Evolutionary conservation across 495 filamentous ascomycete genomes (phyloP).

Genomic region (Tuber brumale): DNA sequence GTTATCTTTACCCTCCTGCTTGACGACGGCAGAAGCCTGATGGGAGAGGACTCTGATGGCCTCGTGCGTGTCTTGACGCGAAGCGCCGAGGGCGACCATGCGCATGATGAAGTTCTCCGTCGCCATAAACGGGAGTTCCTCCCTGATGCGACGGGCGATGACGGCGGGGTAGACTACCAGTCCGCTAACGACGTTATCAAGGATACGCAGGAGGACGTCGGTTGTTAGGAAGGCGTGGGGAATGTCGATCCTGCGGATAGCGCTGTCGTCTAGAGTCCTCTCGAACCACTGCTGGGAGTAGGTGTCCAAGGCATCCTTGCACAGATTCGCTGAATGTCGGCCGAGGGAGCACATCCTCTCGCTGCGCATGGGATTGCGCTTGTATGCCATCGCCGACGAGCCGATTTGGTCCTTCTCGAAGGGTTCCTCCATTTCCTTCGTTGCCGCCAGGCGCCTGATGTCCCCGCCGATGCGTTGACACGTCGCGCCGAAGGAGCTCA

Average conservation of each 20-base stretch:
- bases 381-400: slow-evolving; percentile 67
- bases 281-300: slow-evolving; percentile 81
- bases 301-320: slow-evolving; percentile 65
- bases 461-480: slow-evolving; percentile 68
- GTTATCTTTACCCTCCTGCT: slow-evolving; percentile 70
- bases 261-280: slow-evolving; percentile 46
- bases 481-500: slow-evolving; percentile 76
- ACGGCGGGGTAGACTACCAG: slow-evolving; percentile 80
- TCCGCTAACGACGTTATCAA: slow-evolving; percentile 77
- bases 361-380: slow-evolving; percentile 82
- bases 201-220: slow-evolving; percentile 71
- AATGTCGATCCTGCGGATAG: slow-evolving; percentile 49
- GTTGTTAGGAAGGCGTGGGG: slow-evolving; percentile 75
- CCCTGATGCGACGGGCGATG: slow-evolving; percentile 60
- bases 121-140: slow-evolving; percentile 86
- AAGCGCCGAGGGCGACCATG: slow-evolving; percentile 64
- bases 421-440: slow-evolving; percentile 86
- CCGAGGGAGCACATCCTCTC: slow-evolving; percentile 78
- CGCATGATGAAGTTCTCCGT: slow-evolving; percentile 87
- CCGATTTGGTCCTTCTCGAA: slow-evolving; percentile 76
- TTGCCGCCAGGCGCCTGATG: slow-evolving; percentile 69
- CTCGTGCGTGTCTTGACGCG: slow-evolving; percentile 88
- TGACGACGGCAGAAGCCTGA: slow-evolving; percentile 72
- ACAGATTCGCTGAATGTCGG: slow-evolving; percentile 60
- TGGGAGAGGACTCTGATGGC: slow-evolving; percentile 83